Base-by-base conservation (phyloP, 2,329 filamentous ascomycete genomes). In the Fusarium sp. region DNA sequence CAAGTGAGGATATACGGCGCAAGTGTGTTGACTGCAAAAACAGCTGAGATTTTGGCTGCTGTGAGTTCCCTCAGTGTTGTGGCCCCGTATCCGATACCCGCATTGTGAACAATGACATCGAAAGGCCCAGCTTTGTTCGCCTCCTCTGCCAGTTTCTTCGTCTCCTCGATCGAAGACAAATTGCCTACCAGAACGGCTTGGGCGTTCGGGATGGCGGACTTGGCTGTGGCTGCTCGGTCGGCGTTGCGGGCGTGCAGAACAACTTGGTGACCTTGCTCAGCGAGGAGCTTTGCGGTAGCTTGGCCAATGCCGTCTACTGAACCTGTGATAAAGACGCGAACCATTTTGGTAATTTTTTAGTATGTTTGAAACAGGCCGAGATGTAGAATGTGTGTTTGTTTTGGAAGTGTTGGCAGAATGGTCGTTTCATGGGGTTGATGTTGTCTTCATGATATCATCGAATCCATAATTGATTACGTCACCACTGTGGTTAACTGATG, bases 281-380 rank as follows among this genome's bases (percentile, higher is more conserved):
- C 54, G 14, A 70, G 56, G 20, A 64, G 54, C 24, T 68, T 68
- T 11, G 68, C 67, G 14, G 55, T 55, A 1, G 54, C 68, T 39
- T 66, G 68, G 7, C 68, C 68, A 12, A 70, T 68, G 32, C 68
- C 67, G 28, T 70, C 68, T 15, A 56, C 49, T 6, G 68, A 70
- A 6, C 68, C 68, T n/a, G 68, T 70, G 23, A 70, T 67, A 23
- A 70, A 70, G 21, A 70, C 49, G 9, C 68, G 68, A 2, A 66
- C 67, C 68, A 70, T 70, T 2, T 51, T 53, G 12, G 1, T n/a
- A 7, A 36, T 19, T 10, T 7, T 0, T 9, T 17, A 3, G 12
- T 10, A n/a, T 10, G 5, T 0, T 0, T 9, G 12, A 5, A 9
- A 6, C 2, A 12, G 7, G 6, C 1, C 21, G 3, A 3, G 15